These are phyloP conservation scores for Botryobasidium botryosum DNA, from an alignment of 768 basidiomycete species.

Conservation along the genomic window DNA sequence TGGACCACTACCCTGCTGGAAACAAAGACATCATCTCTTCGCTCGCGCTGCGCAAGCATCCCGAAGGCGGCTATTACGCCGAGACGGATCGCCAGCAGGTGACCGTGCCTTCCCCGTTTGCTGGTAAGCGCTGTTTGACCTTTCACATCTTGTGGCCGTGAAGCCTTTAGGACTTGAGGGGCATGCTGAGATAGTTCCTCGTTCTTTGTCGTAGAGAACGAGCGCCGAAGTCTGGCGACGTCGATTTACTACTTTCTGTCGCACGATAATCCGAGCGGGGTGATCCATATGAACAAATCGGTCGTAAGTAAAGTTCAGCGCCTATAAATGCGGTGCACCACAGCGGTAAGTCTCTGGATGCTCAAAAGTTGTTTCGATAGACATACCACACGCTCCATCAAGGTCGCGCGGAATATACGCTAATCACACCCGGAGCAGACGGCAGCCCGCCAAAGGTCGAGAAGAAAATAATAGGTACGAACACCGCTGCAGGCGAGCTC, in stretches of 20 bases:
- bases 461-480: slow-evolving; percentile 27
- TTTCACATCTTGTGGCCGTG: background rate
- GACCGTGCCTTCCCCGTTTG: slow-evolving; percentile 21
- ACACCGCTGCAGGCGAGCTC: slow-evolving; percentile 27
- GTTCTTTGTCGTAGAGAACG: slow-evolving; percentile 13
- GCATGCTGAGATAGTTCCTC: background rate
- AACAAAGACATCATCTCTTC: background rate
- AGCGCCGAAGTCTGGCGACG: slow-evolving; percentile 24
- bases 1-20: background rate
- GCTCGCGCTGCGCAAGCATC: background rate
- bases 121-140: no score
- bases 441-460: slow-evolving; percentile 22
- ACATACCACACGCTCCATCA: slow-evolving; percentile 36
- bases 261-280: slow-evolving; percentile 24
- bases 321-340: background rate
- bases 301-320: slow-evolving; percentile 19
- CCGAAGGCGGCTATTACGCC: slow-evolving; percentile 19
- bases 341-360: background rate
- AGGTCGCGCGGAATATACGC: slow-evolving; percentile 34
- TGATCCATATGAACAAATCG: slow-evolving; percentile 34
- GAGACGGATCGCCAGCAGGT: slow-evolving; percentile 22
- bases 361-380: slow-evolving; percentile 15
- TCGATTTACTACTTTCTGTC: slow-evolving; percentile 35
- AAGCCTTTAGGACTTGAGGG: background rate
- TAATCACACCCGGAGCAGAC: slow-evolving; percentile 22